phyloP scores from a whole-genome alignment of 2,329 filamentous ascomycete species.

The Nemania sp. region DNA sequence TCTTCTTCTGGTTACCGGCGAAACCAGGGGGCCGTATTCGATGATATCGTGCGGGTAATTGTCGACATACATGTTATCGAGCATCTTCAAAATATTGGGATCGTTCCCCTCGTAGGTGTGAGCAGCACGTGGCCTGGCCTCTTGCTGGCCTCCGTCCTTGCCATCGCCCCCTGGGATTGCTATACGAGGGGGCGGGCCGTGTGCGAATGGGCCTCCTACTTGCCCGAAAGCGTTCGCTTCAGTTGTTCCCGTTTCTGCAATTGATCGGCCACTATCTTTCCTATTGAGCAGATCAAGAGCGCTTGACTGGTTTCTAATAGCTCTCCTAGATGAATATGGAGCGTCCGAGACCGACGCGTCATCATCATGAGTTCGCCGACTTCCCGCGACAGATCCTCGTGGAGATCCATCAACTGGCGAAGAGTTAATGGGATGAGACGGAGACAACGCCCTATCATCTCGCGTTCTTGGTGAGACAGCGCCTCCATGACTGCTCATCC shows the following conservation, averaged over 20 bases:
- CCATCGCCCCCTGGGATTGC: constrained; percentile 51
- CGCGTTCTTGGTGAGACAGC: constrained; percentile 55
- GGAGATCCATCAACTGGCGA: constrained; percentile 54
- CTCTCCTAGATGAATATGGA: constrained; percentile 58
- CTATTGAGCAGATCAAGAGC: constrained; percentile 70
- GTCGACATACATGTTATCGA: constrained; percentile 86
- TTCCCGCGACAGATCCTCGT: constrained; percentile 51
- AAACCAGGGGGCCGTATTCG: constrained; percentile 84
- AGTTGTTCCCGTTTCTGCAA: constrained; percentile 69
- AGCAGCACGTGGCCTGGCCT: constrained; percentile 67
- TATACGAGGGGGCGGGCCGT: constrained; percentile 50
- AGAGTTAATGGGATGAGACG: constrained; percentile 45
- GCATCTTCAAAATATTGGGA: constrained; percentile 74
- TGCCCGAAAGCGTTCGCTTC: constrained; percentile 70
- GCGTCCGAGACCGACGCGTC: constrained; percentile 55
- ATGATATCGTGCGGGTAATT: constrained; percentile 74
- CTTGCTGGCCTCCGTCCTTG: constrained; percentile 49
- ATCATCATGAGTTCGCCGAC: constrained; percentile 50
- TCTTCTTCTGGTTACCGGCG: constrained; percentile 71
- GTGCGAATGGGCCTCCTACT: constrained; percentile 68
- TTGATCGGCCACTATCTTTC: constrained; percentile 69
- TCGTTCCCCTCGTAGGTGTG: constrained; percentile 90
- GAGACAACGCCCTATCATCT: constrained; percentile 48
- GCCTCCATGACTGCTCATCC: constrained; percentile 55
- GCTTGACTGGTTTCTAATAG: constrained; percentile 68